Conservation (phyloP, 768 basidiomycete genomes). For the Daedaleopsis sinensis region DNA sequence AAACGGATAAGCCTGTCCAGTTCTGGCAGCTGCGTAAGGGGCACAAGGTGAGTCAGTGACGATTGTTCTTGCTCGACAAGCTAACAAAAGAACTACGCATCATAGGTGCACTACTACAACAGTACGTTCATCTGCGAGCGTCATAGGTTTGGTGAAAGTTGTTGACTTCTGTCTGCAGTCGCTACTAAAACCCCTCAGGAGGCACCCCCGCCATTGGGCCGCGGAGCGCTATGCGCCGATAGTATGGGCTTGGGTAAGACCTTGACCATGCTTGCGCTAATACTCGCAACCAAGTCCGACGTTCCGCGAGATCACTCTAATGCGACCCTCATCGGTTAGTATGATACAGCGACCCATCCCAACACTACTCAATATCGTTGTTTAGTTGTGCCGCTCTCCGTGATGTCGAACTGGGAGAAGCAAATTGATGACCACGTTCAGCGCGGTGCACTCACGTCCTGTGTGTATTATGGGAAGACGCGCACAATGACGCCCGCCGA, state of each 20-base stretch:
- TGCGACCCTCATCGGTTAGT: constrained; percentile 77
- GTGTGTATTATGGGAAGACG: constrained; percentile 74
- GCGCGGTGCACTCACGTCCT: constrained; percentile 51
- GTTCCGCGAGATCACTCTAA: constrained; percentile 56
- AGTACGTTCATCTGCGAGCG: constrained; percentile 16
- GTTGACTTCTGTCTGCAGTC: constrained; percentile 42
- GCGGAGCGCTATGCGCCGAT: constrained; percentile 89
- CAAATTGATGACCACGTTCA: constrained; percentile 77
- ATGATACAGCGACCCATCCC: neutral
- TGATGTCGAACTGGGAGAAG: constrained; percentile 88
- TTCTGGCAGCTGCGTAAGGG: constrained; percentile 80
- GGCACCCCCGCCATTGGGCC: constrained; percentile 63
- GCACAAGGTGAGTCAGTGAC: constrained; percentile 50
- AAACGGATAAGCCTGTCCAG: constrained; percentile 76
- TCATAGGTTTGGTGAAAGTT: neutral
- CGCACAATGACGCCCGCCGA: constrained; percentile 60
- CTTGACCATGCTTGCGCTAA: constrained; percentile 81
- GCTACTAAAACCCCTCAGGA: constrained; percentile 82
- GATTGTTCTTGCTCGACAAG: neutral
- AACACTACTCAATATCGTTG: neutral
- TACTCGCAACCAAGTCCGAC: constrained; percentile 77
- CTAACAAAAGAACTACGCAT: neutral
- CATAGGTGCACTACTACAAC: constrained; percentile 43
- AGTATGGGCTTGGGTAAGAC: constrained; percentile 95
- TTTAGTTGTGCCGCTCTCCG: constrained; percentile 78